Conservation (phyloP, 1,139 yeast species). For the Geotrichum australiense region DNA sequence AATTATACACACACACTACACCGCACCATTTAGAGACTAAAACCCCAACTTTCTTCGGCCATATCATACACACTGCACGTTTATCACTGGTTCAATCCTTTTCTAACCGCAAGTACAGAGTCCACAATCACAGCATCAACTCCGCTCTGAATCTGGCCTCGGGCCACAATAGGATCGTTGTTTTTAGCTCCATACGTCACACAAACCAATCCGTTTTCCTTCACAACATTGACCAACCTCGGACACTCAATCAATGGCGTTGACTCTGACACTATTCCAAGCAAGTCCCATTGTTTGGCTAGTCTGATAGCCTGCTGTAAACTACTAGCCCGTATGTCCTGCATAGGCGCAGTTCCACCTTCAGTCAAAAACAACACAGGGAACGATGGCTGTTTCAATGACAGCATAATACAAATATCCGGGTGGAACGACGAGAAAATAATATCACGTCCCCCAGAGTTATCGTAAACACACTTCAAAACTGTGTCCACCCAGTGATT, state of each 20-base stretch:
- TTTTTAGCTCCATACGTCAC: conserved; percentile 85
- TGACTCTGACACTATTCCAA: conserved; percentile 91
- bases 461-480: conserved; percentile 69
- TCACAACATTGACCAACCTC: conserved; percentile 78
- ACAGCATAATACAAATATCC: conserved; percentile 76
- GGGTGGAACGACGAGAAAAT: conserved; percentile 94
- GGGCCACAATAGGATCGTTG: conserved; percentile 79
- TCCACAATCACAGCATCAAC: conserved; percentile 98
- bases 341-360: conserved; percentile 75
- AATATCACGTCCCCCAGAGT: conserved; percentile 73
- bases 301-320: conserved; percentile 88
- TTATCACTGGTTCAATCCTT: too few species aligned
- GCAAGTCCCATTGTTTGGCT: conserved; percentile 83
- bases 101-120: conserved; percentile 85
- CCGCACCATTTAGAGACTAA: too few species aligned
- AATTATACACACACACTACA: too few species aligned
- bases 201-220: conserved; percentile 85
- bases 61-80: too few species aligned
- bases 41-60: too few species aligned
- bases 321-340: conserved; percentile 82
- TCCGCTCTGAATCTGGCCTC: conserved; percentile 84
- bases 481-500: conserved; percentile 74
- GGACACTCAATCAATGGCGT: conserved; percentile 81
- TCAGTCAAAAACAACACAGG: conserved; percentile 77
- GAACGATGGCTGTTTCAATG: conserved; percentile 87